Conservation (phyloP, 169 alveolate species). For the Fabrea salina region DNA sequence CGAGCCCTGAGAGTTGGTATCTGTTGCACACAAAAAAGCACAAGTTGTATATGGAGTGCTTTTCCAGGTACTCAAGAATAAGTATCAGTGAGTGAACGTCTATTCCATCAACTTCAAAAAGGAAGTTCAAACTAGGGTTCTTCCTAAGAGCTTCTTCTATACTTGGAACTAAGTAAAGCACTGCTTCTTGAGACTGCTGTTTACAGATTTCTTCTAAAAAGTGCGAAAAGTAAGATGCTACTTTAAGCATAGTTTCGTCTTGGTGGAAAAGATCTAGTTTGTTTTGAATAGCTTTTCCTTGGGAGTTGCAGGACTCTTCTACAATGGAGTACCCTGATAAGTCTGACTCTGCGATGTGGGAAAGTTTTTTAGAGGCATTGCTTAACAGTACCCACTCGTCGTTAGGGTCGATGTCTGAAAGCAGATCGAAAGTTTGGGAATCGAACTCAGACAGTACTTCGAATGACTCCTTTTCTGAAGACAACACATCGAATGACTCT, state of each 20-base stretch:
- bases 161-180: too few species aligned
- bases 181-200: too few species aligned
- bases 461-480: background rate
- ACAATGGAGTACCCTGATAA: background rate
- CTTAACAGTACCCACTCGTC: constrained; percentile 65
- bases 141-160: background rate
- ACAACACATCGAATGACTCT: background rate
- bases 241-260: constrained; percentile 60
- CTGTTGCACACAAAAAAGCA: constrained; percentile 74
- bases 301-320: background rate
- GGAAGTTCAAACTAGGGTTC: background rate
- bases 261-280: constrained; percentile 60
- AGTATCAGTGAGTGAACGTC: constrained; percentile 42
- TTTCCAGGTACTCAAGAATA: constrained; percentile 62
- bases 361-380: constrained; percentile 48
- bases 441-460: background rate
- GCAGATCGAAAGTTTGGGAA: constrained; percentile 40
- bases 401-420: constrained; percentile 64
- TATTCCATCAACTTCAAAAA: constrained; percentile 66
- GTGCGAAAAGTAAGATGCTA: constrained; percentile 56
- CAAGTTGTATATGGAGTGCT: constrained; percentile 55
- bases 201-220: constrained; percentile 63
- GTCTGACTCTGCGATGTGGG: constrained; percentile 36
- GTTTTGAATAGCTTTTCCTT: constrained; percentile 46
- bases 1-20: constrained; percentile 48